phyloP scores from a whole-genome alignment of 306 rosid genomes.

The Malus fusca region DNA sequence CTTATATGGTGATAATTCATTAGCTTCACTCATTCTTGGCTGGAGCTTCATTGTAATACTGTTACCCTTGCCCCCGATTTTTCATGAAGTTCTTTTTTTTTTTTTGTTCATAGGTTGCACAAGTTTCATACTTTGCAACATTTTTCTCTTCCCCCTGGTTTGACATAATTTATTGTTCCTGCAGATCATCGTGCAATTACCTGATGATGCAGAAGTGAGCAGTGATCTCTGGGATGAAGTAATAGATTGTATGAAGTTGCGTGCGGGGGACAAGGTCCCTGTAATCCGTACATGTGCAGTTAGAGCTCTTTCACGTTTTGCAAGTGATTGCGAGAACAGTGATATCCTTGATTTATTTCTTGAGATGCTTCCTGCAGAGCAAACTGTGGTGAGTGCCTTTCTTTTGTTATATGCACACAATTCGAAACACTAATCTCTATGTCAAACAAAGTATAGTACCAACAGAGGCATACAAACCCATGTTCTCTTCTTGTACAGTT shows the following conservation, averaged over 20 bases:
- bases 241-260: conserved; percentile 69
- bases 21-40: background rate
- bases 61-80: background rate
- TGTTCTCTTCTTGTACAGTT: background rate
- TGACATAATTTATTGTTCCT: conserved; percentile 13
- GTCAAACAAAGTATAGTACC: background rate
- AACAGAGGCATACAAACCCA: background rate
- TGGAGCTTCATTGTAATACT: background rate
- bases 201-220: conserved; percentile 92
- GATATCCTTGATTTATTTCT: conserved; percentile 76
- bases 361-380: conserved; percentile 64
- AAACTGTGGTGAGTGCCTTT: conserved; percentile 56
- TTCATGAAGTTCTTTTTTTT: background rate
- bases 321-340: conserved; percentile 61
- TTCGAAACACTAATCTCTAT: background rate
- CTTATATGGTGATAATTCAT: background rate
- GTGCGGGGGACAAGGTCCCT: conserved; percentile 69
- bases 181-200: conserved; percentile 80
- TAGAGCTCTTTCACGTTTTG: conserved; percentile 94
- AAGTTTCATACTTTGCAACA: background rate
- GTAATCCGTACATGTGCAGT: conserved; percentile 69
- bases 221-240: conserved; percentile 84
- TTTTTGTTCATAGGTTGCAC: background rate
- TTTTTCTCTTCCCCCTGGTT: background rate
- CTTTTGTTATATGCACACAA: background rate